Evolutionary conservation across 2,329 filamentous ascomycete genomes (phyloP), one percentile per base, ranked within the genome.

Genomic region (Alternaria triticimaculans): DNA sequence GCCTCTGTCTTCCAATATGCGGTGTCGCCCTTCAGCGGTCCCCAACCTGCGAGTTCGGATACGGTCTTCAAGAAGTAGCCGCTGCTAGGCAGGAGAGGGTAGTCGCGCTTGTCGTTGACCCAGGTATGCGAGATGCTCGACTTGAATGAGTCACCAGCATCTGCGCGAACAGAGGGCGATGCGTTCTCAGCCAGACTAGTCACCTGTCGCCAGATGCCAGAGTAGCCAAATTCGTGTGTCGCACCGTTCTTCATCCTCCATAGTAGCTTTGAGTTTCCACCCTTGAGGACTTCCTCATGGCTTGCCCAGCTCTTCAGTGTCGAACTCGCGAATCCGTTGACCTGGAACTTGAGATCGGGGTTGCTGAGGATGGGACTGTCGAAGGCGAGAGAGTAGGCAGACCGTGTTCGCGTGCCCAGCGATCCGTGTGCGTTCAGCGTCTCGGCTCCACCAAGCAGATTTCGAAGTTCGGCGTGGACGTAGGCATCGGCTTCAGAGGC

Each of bases 401-500:
- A 97, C 51, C 94, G 87, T 26, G 96, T 98, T 48, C 96, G 88
- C 7, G 95, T 98, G 61, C 96, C 96, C 23, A 94, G 84, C 30
- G 93, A 94, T 53, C 93, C 94, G 74, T 97, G 95, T 63, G 97
- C 84, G 56, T 92, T 93, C 66, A 99, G 83, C 60, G 91, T 92
- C 83, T 99, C 96, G 23, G 94, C 96, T 43, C 96, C 96, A 55
- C 96, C 96, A 78, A 99, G 93, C 63, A 99, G 87, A 81, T 99
- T 99, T 71, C 96, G 90, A 84, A 94, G 90, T 55, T 95, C 86
- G 48, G 94, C 86, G 70, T 96, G 95, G 69, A 92, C 90, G 77
- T 97, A 98, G 5, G 94, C 95, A 8, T 94, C 97, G 37, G 95
- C 96, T 81, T 99, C 96, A 21, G 93, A 90, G 76, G 96, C 97